These are phyloP conservation scores for Blastosporella zonata DNA, from an alignment of 1,284 basidiomycete species.

Conservation along the genomic window DNA sequence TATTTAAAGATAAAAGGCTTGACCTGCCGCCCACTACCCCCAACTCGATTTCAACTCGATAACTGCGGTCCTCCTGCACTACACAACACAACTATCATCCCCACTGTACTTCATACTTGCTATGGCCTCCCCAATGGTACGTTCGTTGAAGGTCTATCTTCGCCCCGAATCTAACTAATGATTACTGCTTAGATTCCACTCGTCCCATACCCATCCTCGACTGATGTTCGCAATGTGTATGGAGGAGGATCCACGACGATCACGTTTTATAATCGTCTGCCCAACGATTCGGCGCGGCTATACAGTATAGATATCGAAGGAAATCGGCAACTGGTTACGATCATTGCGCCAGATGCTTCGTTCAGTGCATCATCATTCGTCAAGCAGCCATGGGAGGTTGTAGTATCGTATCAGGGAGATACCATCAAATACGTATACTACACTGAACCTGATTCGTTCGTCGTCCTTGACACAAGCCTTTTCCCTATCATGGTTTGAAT, in stretches of 20 bases:
- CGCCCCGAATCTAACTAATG: too few species aligned
- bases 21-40: too few species aligned
- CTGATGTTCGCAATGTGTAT: slow-evolving; percentile 1
- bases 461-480: slow-evolving; percentile 5
- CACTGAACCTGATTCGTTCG: background rate
- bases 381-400: slow-evolving; percentile 15
- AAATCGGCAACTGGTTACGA: background rate
- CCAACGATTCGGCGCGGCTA: slow-evolving; percentile 6
- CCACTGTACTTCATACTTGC: too few species aligned
- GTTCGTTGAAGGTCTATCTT: too few species aligned
- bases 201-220: background rate
- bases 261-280: slow-evolving; percentile 7
- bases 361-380: slow-evolving; percentile 4
- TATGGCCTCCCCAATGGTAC: too few species aligned
- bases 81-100: too few species aligned
- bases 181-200: slow-evolving; percentile 1
- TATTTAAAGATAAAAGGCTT: too few species aligned
- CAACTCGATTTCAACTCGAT: too few species aligned
- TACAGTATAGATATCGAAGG: slow-evolving; percentile 7
- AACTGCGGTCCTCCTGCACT: too few species aligned
- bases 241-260: slow-evolving; percentile 8
- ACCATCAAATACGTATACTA: slow-evolving; percentile 2
- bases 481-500: slow-evolving; percentile 3
- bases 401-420: background rate
- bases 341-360: slow-evolving; percentile 2